Conservation (phyloP, 352 stramenopile genomes). For the Phytophthora cajani region DNA sequence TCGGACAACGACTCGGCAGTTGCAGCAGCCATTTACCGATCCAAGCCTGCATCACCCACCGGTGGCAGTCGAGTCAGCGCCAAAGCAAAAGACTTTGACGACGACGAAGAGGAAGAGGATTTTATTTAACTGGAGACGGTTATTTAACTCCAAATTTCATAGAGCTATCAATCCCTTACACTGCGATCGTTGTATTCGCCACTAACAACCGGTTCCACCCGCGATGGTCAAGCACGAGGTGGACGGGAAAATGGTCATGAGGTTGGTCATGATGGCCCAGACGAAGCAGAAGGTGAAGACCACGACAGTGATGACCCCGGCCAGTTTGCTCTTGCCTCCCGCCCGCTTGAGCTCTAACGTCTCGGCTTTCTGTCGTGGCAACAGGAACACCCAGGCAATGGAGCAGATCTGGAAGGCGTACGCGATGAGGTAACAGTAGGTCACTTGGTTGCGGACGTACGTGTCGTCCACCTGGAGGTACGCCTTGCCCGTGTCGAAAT, state of each 20-base stretch:
- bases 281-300: slow-evolving; percentile 52
- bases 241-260: slow-evolving; percentile 50
- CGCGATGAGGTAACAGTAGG: slow-evolving; percentile 46
- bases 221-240: slow-evolving; percentile 52
- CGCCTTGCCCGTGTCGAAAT: slow-evolving; percentile 45
- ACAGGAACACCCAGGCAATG: slow-evolving; percentile 42
- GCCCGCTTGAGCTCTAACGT: slow-evolving; percentile 49
- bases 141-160: slow-evolving; percentile 1
- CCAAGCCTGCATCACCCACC: slow-evolving; percentile 27
- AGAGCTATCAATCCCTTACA: slow-evolving; percentile 21
- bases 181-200: not conserved
- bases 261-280: slow-evolving; percentile 58
- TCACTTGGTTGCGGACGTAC: slow-evolving; percentile 41
- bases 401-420: slow-evolving; percentile 54
- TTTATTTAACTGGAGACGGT: slow-evolving; percentile 64
- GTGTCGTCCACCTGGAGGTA: slow-evolving; percentile 39
- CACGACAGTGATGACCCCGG: slow-evolving; percentile 46
- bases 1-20: slow-evolving; percentile 23
- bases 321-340: slow-evolving; percentile 41
- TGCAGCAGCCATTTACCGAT: slow-evolving; percentile 30
- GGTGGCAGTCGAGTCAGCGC: slow-evolving; percentile 25
- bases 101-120: slow-evolving; percentile 62
- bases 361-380: slow-evolving; percentile 51
- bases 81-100: slow-evolving; percentile 42
- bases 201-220: slow-evolving; percentile 44